Evolutionary conservation across 2,329 filamentous ascomycete genomes (phyloP), one percentile per base, ranked within the genome.

Genomic region (Bipolaris zeicola): DNA sequence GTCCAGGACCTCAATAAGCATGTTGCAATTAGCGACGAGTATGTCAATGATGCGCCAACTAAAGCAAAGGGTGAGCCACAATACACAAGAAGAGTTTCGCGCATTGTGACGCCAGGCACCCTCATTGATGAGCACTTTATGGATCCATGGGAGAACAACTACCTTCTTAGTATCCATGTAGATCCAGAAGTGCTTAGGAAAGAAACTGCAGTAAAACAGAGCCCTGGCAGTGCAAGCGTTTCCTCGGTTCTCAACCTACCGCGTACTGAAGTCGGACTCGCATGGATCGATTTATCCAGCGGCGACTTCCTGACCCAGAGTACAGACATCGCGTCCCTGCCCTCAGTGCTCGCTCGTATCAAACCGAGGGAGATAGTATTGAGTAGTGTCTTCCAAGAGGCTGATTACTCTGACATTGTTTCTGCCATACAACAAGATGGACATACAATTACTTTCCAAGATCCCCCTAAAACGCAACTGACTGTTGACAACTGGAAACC

Each of bases 71-170:
- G 91, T 13, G 92, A 91, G 3, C 79, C 94, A 61, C 82, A 94
- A 80, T 96, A 95, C 74, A 90, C 96, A 72, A 89, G 95, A 24
- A 87, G 83, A 65, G 92, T 99, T 13, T 86, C 91, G 16, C 88
- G 95, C 55, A 89, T 99, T 65, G 87, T 99, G 70, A 98, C 95
- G 0, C 92, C 95, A 1, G 95, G 95, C 18, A 99, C 95, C 1
- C 81, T 99, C 51, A 96, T 99, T 64, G 95, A 99, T 76, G 95
- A 99, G 77, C 93, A 92, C 67, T 99, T 98, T 75, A 92, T 99
- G 82, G 91, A 98, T 72, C 91, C 92, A 1, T 94, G 90, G 72
- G 87, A 91, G 68, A 97, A 95, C 77, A 98, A 97, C 73, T 99
- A 94, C 74, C 83, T 98, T 33, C 85, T 98, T 73, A 89, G 91